phyloP scores from a whole-genome alignment of 1,284 basidiomycete genomes.

The Prillingera fragicola region DNA sequence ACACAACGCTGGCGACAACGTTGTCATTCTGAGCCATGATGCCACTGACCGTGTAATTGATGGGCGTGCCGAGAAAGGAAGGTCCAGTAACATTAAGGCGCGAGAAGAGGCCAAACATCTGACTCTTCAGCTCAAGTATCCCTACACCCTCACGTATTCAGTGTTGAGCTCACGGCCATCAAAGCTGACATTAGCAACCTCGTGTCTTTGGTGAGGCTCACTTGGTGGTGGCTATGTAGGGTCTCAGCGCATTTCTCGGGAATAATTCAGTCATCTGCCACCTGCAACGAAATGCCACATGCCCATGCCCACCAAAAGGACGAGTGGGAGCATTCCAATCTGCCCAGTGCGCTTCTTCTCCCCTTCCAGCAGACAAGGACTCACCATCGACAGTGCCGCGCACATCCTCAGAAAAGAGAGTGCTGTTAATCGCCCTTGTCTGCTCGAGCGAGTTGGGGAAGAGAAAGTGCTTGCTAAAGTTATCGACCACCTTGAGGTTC shows the following conservation, averaged over 20 bases:
- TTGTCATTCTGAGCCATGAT: conserved; percentile 1
- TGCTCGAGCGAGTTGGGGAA: neutral
- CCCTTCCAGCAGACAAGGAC: too few species aligned
- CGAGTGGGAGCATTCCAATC: too few species aligned
- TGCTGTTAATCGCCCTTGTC: neutral
- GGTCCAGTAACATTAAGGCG: neutral
- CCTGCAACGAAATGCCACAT: too few species aligned
- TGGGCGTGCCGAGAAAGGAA: neutral
- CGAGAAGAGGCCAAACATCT: conserved; percentile 3
- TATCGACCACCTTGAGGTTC: neutral
- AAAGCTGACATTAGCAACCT: neutral
- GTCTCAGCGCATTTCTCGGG: too few species aligned
- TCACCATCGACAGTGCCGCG: neutral
- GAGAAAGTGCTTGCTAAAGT: conserved; percentile 1
- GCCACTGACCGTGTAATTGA: neutral
- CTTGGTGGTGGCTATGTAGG: too few species aligned
- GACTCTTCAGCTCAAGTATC: neutral
- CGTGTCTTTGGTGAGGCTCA: too few species aligned
- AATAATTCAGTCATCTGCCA: too few species aligned
- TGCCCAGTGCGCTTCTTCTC: too few species aligned
- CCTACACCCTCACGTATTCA: neutral
- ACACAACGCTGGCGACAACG: neutral
- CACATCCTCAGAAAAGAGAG: conserved; percentile 1
- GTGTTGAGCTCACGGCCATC: conserved; percentile 1
- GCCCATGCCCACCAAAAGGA: too few species aligned